Base-by-base conservation (phyloP, 441 rosid species). In the Pelargonium australe region DNA sequence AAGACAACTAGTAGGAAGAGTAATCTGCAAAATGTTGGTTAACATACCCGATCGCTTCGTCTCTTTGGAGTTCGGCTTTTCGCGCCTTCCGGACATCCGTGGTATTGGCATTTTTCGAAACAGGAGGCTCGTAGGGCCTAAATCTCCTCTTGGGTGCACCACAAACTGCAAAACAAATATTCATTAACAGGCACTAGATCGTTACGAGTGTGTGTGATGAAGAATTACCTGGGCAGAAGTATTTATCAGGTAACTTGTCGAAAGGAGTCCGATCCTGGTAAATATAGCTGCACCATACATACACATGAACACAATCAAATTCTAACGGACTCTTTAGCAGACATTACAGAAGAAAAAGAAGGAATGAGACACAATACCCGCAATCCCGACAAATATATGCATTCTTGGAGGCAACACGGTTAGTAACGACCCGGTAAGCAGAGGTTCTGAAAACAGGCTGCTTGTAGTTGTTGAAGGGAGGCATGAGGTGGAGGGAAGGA, bases 141-240 rank as follows among this genome's bases (percentile, higher is more conserved):
- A 93, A 91, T 72, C 98, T 84, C 74, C 98, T 77, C 76, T 93
- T 93, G 7, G 98, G 97, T 76, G 97, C 98, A 68, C 91, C 96
- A 78, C 97, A 93, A 58, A 93, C 98, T 91, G 86, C 81, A 81
- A 63, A 63, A 11, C 51, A 63, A 13, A 49, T 23, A 6, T 17
- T 57, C 20, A 41, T 63, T 63, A 2, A 65, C 40, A 49, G 43
- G 37, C 37, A 31, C 37, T 31, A 31, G 37, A 31, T 31, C 3
- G 37, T 31, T 57, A 62, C 31, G 11, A 20, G 10, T 0, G 63
- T 49, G 37, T 17, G 57, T 12, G 13, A 41, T 37, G 25, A 25
- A 55, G 64, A 3, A 70, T 49, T 76, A 86, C 98, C 98, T 64
- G 93, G 89, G 73, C 98, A 94, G 73, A 89, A 88, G 62, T 85